Evolutionary conservation across 805 yeast genomes (phyloP).

Genomic region (Wickerhamiella dianesei): DNA sequence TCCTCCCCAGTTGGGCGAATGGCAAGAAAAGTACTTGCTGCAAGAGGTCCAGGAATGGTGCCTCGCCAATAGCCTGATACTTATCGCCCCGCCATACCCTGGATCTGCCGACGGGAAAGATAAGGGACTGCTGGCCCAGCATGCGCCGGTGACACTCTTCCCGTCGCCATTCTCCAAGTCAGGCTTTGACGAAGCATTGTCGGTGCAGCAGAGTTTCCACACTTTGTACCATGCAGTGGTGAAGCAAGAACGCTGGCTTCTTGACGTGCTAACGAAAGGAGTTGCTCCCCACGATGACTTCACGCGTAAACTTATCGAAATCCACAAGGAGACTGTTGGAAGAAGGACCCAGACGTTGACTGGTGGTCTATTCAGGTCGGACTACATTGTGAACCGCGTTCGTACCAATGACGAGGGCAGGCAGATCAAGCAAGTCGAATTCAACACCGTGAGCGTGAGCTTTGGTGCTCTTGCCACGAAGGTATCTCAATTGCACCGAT

Average conservation of each 20-base stretch:
- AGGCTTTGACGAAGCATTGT: constrained; percentile 53
- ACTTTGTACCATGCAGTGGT: constrained; percentile 57
- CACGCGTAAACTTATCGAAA: constrained; percentile 63
- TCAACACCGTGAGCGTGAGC: constrained; percentile 90
- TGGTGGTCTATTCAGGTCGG: constrained; percentile 79
- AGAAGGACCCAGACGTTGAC: constrained; percentile 38
- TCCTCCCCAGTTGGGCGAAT: constrained; percentile 20
- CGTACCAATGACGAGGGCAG: constrained; percentile 25
- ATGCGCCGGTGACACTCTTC: constrained; percentile 78
- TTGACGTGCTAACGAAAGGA: constrained; percentile 32
- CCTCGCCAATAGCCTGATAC: constrained; percentile 64
- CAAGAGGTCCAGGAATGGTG: constrained; percentile 52
- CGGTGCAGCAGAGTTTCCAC: constrained; percentile 57
- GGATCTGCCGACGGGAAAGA: constrained; percentile 42
- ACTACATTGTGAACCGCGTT: constrained; percentile 56
- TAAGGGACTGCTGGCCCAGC: constrained; percentile 30
- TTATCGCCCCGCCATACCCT: constrained; percentile 20
- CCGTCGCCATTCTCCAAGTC: constrained; percentile 77
- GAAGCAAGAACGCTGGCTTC: constrained; percentile 50
- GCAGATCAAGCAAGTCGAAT: constrained; percentile 81
- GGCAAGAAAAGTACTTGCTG: constrained; percentile 16
- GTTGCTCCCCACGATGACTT: constrained; percentile 49
- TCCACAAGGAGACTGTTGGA: constrained; percentile 34
- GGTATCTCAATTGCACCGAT: constrained; percentile 63
- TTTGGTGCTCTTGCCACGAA: constrained; percentile 82